Base-by-base conservation (phyloP, 2,329 filamentous ascomycete genomes). In the Aspergillus ibericus region DNA sequence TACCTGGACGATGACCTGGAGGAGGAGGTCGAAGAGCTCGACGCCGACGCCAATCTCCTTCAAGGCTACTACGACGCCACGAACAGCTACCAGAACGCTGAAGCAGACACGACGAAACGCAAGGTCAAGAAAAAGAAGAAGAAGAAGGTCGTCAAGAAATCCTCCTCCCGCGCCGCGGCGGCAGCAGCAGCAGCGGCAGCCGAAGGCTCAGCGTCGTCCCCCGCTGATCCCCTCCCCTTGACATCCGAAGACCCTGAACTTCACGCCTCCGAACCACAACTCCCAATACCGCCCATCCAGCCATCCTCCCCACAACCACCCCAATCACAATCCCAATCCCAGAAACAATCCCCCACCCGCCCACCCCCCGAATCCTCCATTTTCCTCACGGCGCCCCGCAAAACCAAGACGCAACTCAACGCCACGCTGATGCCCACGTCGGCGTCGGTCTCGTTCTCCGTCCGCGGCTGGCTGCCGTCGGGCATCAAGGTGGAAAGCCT, bases 341-440 rank as follows among this genome's bases (percentile, higher is more conserved):
- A 64, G 12, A 60, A 46, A 55, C 53, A 46, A 15, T 52, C 55
- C 38, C 53, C 57, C 22, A 46, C 36, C 22, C 49, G 59, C 29
- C 18, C 58, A 10, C 36, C 52, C 44, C 49, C 53, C n/a, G 49
- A 46, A 6, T 48, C 42, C 54, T 18, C 54, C 50, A 67, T 68
- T 48, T 61, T 70, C 66, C 70, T 68, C 22, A 59, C 69, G 6
- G 58, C 64, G 5, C 62, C 68, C 10, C 71, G 71, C 53, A 67
- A 68, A 64, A 67, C 64, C 58, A 72, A 72, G 74, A 76, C 83
- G 20, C 86, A 88, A 57, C 85, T 88, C 68, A 91, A 91, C 72
- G 88, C 87, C 72, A 86, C 87, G 12, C 78, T 93, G 35, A 93
- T 95, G 91, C 91, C 91, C 15, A 89, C 85, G 63, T 91, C 90